Base-by-base conservation (phyloP, 305 asterid species). In the Plantago lanceolata region DNA sequence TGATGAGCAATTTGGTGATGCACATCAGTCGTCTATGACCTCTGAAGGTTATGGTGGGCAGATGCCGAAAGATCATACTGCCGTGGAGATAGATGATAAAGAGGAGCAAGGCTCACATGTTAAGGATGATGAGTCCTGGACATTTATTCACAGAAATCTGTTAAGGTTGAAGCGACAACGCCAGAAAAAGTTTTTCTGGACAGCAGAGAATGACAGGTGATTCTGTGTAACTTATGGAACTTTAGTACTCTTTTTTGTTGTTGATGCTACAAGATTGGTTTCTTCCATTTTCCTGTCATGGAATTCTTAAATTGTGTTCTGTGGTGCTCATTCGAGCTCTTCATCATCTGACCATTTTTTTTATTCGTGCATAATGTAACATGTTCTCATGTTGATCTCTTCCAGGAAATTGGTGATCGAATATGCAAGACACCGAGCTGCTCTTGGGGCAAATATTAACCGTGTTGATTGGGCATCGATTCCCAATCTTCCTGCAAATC, bases 151-250 rank as follows among this genome's bases (percentile, higher is more conserved):
- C 68, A 79, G 76, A 67, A 71, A 63, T 75, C 70, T 75, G 66
- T 81, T 92, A 66, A 84, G 68, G 71, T 79, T 75, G 74, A 80
- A 76, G 57, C 65, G 82, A 44, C 62, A 73, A 56, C 92, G 87
- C 29, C 80, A 62, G 72, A 85, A 68, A 73, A 84, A 71, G 78
- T 93, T 85, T 82, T 74, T 68, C 16, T 93, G 99, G 99, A 81
- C 89, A 61, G 97, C 87, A 60, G 89, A 79, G 64, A 84, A 87
- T 68, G 99, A 89, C 61, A 89, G 98, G 98, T 93, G 83, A 79
- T 69, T 20, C 48, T 67, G 48, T 57, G 26, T 67, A 61, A 64
- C 9, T 33, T 33, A 4, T 5, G 6, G 6, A 33, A 33, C 9
- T 33, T 5, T 33, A 33, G 40, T 33, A 33, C 0, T 33, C 9